Evolutionary conservation across 2,329 filamentous ascomycete genomes (phyloP).

Genomic region (Elsinoe fawcettii): DNA sequence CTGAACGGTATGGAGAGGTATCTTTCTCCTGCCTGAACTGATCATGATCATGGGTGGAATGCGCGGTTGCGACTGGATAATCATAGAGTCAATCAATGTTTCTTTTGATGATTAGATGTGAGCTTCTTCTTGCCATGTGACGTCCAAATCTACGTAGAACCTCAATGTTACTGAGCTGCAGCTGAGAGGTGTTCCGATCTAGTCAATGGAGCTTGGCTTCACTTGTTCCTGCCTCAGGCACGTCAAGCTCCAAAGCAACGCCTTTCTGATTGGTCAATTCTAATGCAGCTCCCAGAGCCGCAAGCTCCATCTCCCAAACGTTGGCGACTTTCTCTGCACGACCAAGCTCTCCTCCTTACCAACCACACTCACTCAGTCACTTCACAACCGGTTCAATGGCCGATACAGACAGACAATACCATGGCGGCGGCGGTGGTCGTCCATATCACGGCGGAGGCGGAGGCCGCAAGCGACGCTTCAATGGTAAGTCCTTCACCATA

Average conservation of each 20-base stretch:
- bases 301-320: background rate
- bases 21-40: background rate
- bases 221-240: background rate
- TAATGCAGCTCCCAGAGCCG: background rate
- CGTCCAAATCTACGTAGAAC: no score
- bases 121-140: background rate
- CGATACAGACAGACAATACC: slow-evolving; percentile 25
- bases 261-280: slow-evolving; percentile 6
- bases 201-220: no score
- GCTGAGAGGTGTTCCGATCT: no score
- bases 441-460: slow-evolving; percentile 34
- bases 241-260: background rate
- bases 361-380: background rate
- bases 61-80: slow-evolving; percentile 13
- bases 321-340: slow-evolving; percentile 3
- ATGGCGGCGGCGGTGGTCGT: slow-evolving; percentile 19
- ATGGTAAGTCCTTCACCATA: slow-evolving; percentile 52
- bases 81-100: slow-evolving; percentile 15
- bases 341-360: background rate
- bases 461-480: slow-evolving; percentile 68
- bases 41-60: slow-evolving; percentile 11
- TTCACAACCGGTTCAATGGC: slow-evolving; percentile 23
- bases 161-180: no score
- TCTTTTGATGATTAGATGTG: slow-evolving; percentile 1
- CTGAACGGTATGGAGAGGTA: background rate